Evolutionary conservation across 2,329 filamentous ascomycete genomes (phyloP), one percentile per base, ranked within the genome.

Genomic region (Zasmidium angulare): DNA sequence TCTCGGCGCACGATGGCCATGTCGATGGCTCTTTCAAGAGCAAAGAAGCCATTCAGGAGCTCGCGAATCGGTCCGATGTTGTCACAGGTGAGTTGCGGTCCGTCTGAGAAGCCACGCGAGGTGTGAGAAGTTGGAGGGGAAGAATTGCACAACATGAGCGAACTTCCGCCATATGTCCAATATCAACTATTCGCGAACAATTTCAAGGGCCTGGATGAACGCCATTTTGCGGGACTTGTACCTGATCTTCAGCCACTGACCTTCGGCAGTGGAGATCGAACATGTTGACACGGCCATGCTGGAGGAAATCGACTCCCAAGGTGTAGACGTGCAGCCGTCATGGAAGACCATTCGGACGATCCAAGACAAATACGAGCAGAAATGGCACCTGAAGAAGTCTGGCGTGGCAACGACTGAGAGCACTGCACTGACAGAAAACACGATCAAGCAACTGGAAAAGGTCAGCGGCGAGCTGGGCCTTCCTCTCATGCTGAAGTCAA

Each of bases 331-430:
- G 21, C 76, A 96, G 71, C 92, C 93, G 1, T 90, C 87, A 60
- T 96, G 91, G 89, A 85, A 86, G 76, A 96, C 93, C 1, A 83
- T 98, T 55, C 85, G 91, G 26, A 86, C 89, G 19, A 96, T 98
- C 69, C 93, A 97, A 79, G 91, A 98, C 79, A 98, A 98, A 79
- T 97, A 86, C 73, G 79, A 86, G 63, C 93, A 98, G 74, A 97
- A 98, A 77, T 84, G 89, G 73, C 88, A 96, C 72, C 81, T 97
- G 56, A 78, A 80, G 48, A 80, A 84, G 63, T 80, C 85, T 62
- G 85, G 83, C 0, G 86, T 97, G 4, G 86, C 88, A 21, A 88
- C 91, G 59, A 89, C 91, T 1, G 82, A 86, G 48, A 90, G 90
- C 67, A 78, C 87, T 53, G 83, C 87, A 23, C 76, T 96, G 50